Evolutionary conservation across 2,329 filamentous ascomycete genomes (phyloP).

Genomic region (Septoria linicola): DNA sequence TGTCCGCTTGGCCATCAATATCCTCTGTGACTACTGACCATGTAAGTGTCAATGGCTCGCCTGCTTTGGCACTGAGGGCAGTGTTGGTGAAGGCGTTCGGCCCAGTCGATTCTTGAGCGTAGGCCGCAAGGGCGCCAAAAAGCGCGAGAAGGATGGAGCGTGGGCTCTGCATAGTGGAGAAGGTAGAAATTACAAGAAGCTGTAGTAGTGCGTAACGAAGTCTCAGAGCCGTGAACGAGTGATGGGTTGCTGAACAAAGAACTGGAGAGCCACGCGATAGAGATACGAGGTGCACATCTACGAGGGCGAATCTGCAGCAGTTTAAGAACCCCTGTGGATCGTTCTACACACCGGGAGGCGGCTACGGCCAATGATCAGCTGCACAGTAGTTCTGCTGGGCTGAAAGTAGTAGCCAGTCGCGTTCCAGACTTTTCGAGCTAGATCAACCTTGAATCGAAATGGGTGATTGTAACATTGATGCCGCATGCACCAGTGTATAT

Average conservation of each 20-base stretch:
- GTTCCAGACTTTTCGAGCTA: not conserved
- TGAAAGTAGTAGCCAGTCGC: slow-evolving; percentile 5
- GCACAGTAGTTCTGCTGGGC: slow-evolving; percentile 5
- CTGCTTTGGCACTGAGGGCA: slow-evolving; percentile 49
- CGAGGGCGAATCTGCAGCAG: slow-evolving; percentile 7
- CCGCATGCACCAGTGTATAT: too few species aligned
- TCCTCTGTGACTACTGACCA: slow-evolving; percentile 40
- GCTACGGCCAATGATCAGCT: slow-evolving; percentile 10
- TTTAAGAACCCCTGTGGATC: slow-evolving; percentile 19
- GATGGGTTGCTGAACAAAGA: slow-evolving; percentile 3
- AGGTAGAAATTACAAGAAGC: slow-evolving; percentile 7
- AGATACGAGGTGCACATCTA: slow-evolving; percentile 13
- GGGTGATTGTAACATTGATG: too few species aligned
- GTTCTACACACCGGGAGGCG: slow-evolving; percentile 11
- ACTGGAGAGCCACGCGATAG: slow-evolving; percentile 14
- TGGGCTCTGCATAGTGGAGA: slow-evolving; percentile 43
- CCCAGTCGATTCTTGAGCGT: slow-evolving; percentile 32
- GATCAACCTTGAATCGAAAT: slow-evolving; percentile 4
- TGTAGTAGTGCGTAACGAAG: slow-evolving; percentile 1
- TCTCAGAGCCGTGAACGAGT: slow-evolving; percentile 10
- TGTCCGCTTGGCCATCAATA: not conserved
- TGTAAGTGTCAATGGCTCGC: slow-evolving; percentile 46
- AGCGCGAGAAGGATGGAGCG: slow-evolving; percentile 46
- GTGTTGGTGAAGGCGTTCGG: slow-evolving; percentile 49
- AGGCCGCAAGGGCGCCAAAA: slow-evolving; percentile 45